Evolutionary conservation across 495 filamentous ascomycete species (phyloP).

Genomic region (Parmelia sp.): DNA sequence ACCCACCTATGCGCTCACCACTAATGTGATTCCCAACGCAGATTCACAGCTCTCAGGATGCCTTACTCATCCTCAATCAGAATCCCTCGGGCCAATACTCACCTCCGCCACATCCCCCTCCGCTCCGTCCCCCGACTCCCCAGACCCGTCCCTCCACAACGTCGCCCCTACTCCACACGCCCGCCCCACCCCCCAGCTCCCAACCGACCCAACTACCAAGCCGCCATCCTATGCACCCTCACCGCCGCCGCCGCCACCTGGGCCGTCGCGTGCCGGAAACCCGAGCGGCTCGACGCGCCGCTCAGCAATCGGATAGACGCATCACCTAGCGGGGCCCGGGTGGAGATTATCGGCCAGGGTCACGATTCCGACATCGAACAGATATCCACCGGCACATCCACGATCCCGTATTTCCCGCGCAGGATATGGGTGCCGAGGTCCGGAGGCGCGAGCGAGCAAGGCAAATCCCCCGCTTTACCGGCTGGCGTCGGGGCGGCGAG

Average conservation of each 20-base stretch:
- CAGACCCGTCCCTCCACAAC: slow-evolving; percentile 11
- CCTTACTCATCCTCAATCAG: not conserved
- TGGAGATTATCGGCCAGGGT: slow-evolving; percentile 17
- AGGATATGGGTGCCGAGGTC: slow-evolving; percentile 55
- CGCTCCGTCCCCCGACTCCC: not conserved
- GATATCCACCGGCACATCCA: slow-evolving; percentile 74
- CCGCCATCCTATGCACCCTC: slow-evolving; percentile 7
- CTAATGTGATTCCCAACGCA: too few relatives aligned
- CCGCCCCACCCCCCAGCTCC: not conserved
- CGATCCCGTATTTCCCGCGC: slow-evolving; percentile 73
- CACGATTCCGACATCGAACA: slow-evolving; percentile 57
- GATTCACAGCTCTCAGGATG: not conserved
- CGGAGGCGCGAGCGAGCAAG: slow-evolving; percentile 27
- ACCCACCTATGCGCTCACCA: too few relatives aligned
- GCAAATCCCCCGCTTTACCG: slow-evolving; percentile 26
- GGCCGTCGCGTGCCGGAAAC: slow-evolving; percentile 1
- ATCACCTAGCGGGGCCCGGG: slow-evolving; percentile 10
- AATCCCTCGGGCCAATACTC: not conserved
- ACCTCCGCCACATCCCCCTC: not conserved
- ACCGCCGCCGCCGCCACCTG: slow-evolving; percentile 9
- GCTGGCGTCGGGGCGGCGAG: slow-evolving; percentile 37
- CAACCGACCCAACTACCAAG: slow-evolving; percentile 9
- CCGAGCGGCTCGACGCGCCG: slow-evolving; percentile 19
- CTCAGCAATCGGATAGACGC: slow-evolving; percentile 11
- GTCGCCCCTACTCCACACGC: slow-evolving; percentile 1